These are phyloP conservation scores for Colletotrichum navitas DNA, from an alignment of 2,329 filamentous ascomycete species.

Conservation along the genomic window DNA sequence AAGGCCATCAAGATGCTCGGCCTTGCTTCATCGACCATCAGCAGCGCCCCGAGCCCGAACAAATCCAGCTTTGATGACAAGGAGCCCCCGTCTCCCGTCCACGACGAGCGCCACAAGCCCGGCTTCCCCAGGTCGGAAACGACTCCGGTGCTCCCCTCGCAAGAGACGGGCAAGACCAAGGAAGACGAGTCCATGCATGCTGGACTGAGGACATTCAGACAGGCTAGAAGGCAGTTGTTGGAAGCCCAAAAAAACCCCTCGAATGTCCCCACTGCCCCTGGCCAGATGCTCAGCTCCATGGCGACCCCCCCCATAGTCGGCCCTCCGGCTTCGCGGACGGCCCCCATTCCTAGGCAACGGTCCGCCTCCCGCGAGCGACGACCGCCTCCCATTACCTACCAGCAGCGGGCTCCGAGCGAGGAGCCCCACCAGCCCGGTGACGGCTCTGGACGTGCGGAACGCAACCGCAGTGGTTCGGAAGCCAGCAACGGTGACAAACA, in stretches of 20 bases:
- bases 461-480: constrained; percentile 68
- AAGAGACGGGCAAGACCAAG: constrained; percentile 44
- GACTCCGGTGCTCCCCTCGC: background rate
- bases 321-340: constrained; percentile 43
- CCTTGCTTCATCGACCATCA: constrained; percentile 60
- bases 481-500: constrained; percentile 60
- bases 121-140: constrained; percentile 22
- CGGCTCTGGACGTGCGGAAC: constrained; percentile 53
- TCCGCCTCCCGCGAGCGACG: constrained; percentile 60
- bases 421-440: constrained; percentile 50
- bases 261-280: constrained; percentile 46
- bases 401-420: constrained; percentile 58
- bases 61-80: constrained; percentile 55
- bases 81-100: constrained; percentile 47
- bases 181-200: constrained; percentile 60
- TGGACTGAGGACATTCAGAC: constrained; percentile 68
- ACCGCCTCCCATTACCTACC: constrained; percentile 60
- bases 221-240: constrained; percentile 67
- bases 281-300: constrained; percentile 17
- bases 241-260: constrained; percentile 58
- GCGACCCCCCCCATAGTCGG: constrained; percentile 13
- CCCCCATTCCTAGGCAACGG: constrained; percentile 47
- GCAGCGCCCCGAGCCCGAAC: constrained; percentile 55
- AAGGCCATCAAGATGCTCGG: constrained; percentile 75
- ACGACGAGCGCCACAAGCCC: constrained; percentile 44